These are phyloP conservation scores for Dactylellina cionopaga DNA, from an alignment of 2,329 filamentous ascomycete species.

Conservation along the genomic window DNA sequence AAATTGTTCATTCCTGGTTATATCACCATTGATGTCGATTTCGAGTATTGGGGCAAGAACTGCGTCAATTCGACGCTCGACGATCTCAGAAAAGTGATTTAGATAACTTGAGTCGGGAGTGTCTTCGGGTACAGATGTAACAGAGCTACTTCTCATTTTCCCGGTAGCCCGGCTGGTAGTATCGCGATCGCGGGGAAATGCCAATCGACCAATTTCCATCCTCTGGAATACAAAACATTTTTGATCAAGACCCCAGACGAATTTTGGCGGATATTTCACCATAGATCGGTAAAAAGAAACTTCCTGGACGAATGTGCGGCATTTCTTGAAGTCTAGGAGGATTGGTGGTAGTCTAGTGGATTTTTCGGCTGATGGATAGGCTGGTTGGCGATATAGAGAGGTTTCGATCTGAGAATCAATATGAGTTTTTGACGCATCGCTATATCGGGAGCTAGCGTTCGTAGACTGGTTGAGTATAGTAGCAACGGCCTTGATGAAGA, in stretches of 20 bases:
- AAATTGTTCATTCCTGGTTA: conserved; percentile 22
- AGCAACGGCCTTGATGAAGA: conserved; percentile 35
- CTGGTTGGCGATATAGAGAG: conserved; percentile 28
- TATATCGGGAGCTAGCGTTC: conserved; percentile 46
- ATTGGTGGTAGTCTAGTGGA: conserved; percentile 5
- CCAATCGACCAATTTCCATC: conserved; percentile 43
- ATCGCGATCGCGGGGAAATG: conserved; percentile 44
- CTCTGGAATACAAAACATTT: conserved; percentile 43
- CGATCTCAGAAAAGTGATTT: conserved; percentile 45
- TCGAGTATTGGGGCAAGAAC: conserved; percentile 37
- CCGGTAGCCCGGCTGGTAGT: conserved; percentile 34
- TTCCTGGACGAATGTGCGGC: conserved; percentile 39
- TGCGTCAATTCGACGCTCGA: conserved; percentile 36
- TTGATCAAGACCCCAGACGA: conserved; percentile 39
- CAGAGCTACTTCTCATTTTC: conserved; percentile 33
- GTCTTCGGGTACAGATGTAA: conserved; percentile 39
- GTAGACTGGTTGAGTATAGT: conserved; percentile 47
- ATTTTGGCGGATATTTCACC: conserved; percentile 43
- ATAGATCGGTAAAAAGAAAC: conserved; percentile 22
- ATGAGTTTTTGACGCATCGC: conserved; percentile 50
- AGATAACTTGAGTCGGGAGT: conserved; percentile 36
- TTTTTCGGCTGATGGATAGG: conserved; percentile 20
- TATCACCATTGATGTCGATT: background rate
- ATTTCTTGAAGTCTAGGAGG: conserved; percentile 48
- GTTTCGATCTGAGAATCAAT: conserved; percentile 47